These are phyloP conservation scores for Fusarium sp. DNA, from an alignment of 2,329 filamentous ascomycete genomes.

Conservation along the genomic window DNA sequence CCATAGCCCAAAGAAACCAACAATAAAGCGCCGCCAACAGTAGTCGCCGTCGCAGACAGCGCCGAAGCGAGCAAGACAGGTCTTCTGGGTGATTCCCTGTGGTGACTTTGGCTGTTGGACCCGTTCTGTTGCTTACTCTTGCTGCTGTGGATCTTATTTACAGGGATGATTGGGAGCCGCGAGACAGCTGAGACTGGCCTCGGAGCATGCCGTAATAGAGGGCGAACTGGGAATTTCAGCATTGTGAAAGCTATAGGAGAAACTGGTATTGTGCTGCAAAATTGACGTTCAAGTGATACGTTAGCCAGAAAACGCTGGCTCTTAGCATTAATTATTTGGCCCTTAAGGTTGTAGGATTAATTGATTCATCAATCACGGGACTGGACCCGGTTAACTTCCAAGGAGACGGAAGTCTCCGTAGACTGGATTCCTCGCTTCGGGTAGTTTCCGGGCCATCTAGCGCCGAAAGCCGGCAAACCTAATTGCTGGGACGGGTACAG, in stretches of 20 bases:
- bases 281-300: not conserved
- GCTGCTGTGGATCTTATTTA: not conserved
- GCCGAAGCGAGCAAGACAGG: not conserved
- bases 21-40: not conserved
- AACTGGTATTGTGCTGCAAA: not conserved
- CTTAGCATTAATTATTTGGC: not conserved
- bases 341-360: too few species aligned
- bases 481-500: not conserved
- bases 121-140: not conserved
- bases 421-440: not conserved
- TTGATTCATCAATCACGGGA: not conserved
- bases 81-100: not conserved
- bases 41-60: not conserved
- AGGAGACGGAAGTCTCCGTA: not conserved
- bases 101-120: accelerated
- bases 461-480: not conserved
- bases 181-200: not conserved
- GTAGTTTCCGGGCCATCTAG: not conserved
- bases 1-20: not conserved
- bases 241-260: not conserved
- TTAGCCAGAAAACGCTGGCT: not conserved
- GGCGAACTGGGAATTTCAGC: not conserved
- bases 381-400: not conserved
- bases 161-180: not conserved
- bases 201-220: not conserved